Conservation (phyloP, 2,329 filamentous ascomycete species). For the Arachnopeziza araneosa region DNA sequence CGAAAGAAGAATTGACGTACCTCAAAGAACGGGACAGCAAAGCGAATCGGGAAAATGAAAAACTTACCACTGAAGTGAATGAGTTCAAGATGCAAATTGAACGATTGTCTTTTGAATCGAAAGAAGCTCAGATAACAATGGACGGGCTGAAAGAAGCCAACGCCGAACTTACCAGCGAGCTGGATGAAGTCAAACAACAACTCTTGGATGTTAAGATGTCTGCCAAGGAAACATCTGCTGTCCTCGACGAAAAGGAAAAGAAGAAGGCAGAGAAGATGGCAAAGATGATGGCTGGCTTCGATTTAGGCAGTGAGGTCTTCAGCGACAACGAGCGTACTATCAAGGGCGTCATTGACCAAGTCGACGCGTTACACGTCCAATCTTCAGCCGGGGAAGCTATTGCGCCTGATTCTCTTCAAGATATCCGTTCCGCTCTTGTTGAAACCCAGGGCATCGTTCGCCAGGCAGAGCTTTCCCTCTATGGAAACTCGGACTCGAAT, state of each 20-base stretch:
- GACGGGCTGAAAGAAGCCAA: conserved; percentile 96
- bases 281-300: conserved; percentile 99
- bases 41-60: conserved; percentile 85
- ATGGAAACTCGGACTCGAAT: conserved; percentile 60
- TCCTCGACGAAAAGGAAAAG: conserved; percentile 94
- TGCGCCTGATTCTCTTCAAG: conserved; percentile 72
- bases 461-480: conserved; percentile 84
- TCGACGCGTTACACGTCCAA: conserved; percentile 73
- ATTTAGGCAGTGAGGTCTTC: conserved; percentile 87
- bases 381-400: conserved; percentile 73
- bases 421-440: conserved; percentile 70
- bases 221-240: conserved; percentile 85
- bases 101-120: conserved; percentile 90
- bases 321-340: conserved; percentile 88
- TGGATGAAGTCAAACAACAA: conserved; percentile 95
- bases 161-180: conserved; percentile 79
- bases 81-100: conserved; percentile 96
- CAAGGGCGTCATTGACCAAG: conserved; percentile 73
- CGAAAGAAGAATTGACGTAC: conserved; percentile 77
- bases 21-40: conserved; percentile 83
- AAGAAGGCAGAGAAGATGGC: conserved; percentile 99
- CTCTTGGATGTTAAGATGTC: conserved; percentile 94
- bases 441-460: conserved; percentile 90
- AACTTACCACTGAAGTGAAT: conserved; percentile 77
- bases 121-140: conserved; percentile 96